Conservation (phyloP, 2,329 filamentous ascomycete species). For the Xylariomycetidae sp. region DNA sequence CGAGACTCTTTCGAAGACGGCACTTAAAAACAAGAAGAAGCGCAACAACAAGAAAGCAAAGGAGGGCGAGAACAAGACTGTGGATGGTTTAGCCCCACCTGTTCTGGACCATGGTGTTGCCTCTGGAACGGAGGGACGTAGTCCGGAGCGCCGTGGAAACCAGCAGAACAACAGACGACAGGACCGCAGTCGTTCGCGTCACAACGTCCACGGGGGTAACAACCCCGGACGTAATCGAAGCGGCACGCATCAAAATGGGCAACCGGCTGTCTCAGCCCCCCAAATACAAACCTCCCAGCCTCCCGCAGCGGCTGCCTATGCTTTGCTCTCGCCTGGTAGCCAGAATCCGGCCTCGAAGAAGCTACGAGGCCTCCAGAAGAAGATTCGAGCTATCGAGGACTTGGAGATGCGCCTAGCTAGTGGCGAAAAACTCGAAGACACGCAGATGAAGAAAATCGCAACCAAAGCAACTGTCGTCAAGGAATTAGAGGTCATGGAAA, state of each 20-base stretch:
- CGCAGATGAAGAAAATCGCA: conserved; percentile 95
- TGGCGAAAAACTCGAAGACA: conserved; percentile 96
- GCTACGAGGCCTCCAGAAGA: conserved; percentile 88
- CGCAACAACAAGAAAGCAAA: conserved; percentile 84
- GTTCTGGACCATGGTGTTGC: conserved; percentile 35
- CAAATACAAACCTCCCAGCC: conserved; percentile 27
- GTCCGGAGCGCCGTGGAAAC: conserved; percentile 61
- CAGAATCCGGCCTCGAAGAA: conserved; percentile 86
- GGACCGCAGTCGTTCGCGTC: conserved; percentile 49
- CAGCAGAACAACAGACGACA: conserved; percentile 48
- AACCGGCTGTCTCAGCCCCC: conserved; percentile 20
- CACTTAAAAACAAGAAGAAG: conserved; percentile 98
- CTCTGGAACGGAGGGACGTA: conserved; percentile 51
- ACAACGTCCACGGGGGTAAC: conserved; percentile 38
- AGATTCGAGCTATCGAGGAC: conserved; percentile 96
- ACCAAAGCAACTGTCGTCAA: conserved; percentile 81
- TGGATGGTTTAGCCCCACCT: conserved; percentile 42
- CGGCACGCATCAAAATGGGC: conserved; percentile 42
- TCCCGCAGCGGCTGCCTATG: conserved; percentile 47
- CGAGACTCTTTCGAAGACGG: conserved; percentile 75
- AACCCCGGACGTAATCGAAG: conserved; percentile 46
- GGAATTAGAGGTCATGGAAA: conserved; percentile 65
- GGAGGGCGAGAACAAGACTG: conserved; percentile 62
- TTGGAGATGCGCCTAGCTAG: conserved; percentile 93
- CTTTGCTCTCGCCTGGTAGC: conserved; percentile 36